Conservation (phyloP, 805 yeast genomes). For the Tetrapisispora fleetii region DNA sequence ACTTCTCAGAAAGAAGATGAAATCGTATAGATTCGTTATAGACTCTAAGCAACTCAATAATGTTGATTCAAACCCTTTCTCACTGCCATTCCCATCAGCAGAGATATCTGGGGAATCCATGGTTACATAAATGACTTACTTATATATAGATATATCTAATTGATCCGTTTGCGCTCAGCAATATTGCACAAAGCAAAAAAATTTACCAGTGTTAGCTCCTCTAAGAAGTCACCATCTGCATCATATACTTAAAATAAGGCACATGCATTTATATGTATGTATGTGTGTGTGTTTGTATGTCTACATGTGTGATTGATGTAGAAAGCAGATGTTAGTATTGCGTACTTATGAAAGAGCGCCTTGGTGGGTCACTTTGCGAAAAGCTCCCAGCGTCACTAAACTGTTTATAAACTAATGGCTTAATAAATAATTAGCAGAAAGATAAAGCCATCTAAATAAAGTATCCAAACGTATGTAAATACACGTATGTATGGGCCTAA, state of each 20-base stretch:
- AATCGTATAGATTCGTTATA: constrained; percentile 20
- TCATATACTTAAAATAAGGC: background rate
- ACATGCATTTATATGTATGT: background rate
- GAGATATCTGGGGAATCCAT: background rate
- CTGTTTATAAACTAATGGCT: too few species aligned
- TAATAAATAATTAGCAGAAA: too few species aligned
- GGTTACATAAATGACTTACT: background rate
- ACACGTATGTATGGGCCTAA: too few species aligned
- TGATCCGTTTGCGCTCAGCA: background rate
- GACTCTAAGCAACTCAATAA: constrained; percentile 16
- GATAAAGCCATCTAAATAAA: too few species aligned
- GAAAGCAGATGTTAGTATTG: too few species aligned
- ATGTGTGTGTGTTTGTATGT: background rate
- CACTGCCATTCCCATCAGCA: background rate
- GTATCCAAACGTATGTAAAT: too few species aligned
- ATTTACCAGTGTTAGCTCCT: too few species aligned
- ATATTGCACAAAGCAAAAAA: too few species aligned
- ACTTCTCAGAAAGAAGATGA: constrained; percentile 20
- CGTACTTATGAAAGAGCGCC: too few species aligned
- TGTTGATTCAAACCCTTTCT: constrained; percentile 12
- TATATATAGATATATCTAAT: background rate
- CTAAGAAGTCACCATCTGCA: too few species aligned
- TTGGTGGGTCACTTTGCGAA: too few species aligned
- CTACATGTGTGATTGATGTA: background rate
- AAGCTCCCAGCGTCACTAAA: too few species aligned